Conservation (phyloP, 2,329 filamentous ascomycete species). For the Aspergillus persii region DNA sequence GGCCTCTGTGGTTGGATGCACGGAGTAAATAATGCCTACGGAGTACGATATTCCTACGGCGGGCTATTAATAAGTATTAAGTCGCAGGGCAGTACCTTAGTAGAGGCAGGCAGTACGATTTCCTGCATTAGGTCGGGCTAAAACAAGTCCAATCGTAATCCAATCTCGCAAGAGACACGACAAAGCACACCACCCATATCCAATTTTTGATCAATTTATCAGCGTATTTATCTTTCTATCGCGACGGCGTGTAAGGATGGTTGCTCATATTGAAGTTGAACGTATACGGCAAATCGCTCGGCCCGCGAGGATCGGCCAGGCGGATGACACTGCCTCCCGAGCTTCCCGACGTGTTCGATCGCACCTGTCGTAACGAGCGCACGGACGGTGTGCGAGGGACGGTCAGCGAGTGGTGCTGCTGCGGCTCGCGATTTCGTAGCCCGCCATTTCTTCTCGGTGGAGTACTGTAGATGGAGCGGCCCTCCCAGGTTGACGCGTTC, state of each 20-base stretch:
- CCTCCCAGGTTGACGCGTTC: constrained; percentile 29
- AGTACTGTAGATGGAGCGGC: constrained; percentile 29
- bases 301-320: constrained; percentile 28
- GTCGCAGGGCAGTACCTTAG: neutral
- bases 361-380: constrained; percentile 32
- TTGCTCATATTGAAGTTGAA: constrained; percentile 20
- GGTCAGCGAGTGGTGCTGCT: constrained; percentile 12
- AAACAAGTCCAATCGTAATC: neutral
- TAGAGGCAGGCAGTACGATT: too few relatives aligned
- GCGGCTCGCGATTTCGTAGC: constrained; percentile 12
- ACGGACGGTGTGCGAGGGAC: constrained; percentile 34
- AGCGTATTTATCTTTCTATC: neutral
- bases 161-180: neutral
- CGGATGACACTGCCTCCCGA: constrained; percentile 42
- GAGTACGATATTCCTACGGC: neutral
- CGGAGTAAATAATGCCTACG: neutral
- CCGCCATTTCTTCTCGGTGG: constrained; percentile 21
- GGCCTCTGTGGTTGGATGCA: neutral
- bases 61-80: too few relatives aligned
- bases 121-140: neutral
- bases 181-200: neutral
- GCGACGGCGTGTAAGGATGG: constrained; percentile 9
- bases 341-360: constrained; percentile 33
- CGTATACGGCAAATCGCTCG: constrained; percentile 35
- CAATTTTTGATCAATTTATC: neutral